phyloP scores from a whole-genome alignment of 2,329 filamentous ascomycete genomes.

The Trichophaea hybrida region DNA sequence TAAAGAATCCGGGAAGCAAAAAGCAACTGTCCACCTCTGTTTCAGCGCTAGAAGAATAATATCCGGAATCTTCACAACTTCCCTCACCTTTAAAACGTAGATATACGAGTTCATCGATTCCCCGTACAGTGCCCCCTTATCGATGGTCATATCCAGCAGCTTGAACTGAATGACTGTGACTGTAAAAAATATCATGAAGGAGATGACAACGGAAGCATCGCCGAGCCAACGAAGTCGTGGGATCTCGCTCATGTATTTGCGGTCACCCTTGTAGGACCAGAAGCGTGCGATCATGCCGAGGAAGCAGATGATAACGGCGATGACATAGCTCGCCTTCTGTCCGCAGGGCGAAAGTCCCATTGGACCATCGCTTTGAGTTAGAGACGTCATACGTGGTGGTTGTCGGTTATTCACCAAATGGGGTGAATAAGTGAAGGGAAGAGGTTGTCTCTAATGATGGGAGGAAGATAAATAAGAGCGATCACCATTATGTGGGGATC shows the following conservation, averaged over 20 bases:
- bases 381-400: too few species aligned
- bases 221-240: neutral
- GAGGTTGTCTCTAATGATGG: too few species aligned
- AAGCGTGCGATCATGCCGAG: neutral
- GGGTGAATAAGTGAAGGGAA: too few species aligned
- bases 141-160: neutral
- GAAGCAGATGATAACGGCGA: neutral
- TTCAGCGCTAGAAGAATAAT: neutral
- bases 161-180: neutral
- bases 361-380: too few species aligned
- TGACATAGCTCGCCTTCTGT: neutral
- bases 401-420: too few species aligned
- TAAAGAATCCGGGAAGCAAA: neutral
- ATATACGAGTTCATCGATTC: neutral
- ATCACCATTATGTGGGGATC: too few species aligned
- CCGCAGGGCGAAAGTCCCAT: too few species aligned
- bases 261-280: neutral
- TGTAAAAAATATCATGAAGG: neutral
- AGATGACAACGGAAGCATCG: neutral
- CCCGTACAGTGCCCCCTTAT: neutral
- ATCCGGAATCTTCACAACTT: neutral
- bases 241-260: neutral
- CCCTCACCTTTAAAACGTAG: neutral
- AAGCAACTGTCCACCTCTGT: neutral
- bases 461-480: too few species aligned